These are phyloP conservation scores for Dictyostelium discoideum DNA, from an alignment of 78 protist species.

Conservation along the genomic window dicty_2.7 NC_007088.5:131501-132000, in stretches of 20 bases:
- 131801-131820: neutral
- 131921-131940: neutral
- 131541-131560: no score
- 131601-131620: constrained; percentile 1
- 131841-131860: neutral
- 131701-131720: neutral
- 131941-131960: no score
- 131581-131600: constrained; percentile 20
- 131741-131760: neutral
- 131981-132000: no score
- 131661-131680: neutral
- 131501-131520: neutral
- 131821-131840: neutral
- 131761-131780: neutral
- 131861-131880: no score
- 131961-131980: no score
- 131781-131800: no score
- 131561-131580: neutral
- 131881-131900: no score
- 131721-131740: neutral
- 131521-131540: no score
- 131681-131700: neutral
- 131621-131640: neutral
- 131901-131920: neutral
- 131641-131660: neutral